These are phyloP conservation scores for Fusarium nurragi DNA, from an alignment of 2,329 filamentous ascomycete species.

Conservation along the genomic window DNA sequence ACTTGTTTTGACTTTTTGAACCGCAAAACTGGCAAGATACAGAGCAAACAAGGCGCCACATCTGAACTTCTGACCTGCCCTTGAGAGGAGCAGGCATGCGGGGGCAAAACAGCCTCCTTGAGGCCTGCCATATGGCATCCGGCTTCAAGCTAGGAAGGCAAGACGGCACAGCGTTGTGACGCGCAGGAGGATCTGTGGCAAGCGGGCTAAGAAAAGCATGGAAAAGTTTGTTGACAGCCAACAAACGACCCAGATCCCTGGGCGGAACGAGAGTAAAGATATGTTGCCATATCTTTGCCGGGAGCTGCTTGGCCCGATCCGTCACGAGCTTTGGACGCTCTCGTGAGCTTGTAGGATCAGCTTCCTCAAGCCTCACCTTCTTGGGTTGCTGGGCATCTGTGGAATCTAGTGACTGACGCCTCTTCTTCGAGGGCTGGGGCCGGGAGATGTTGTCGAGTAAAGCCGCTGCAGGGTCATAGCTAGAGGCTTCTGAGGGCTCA, in stretches of 20 bases:
- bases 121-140: conserved; percentile 75
- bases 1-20: conserved; percentile 47
- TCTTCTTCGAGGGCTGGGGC: conserved; percentile 22
- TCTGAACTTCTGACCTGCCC: conserved; percentile 73
- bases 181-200: conserved; percentile 38
- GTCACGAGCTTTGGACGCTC: conserved; percentile 8
- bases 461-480: conserved; percentile 20
- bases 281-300: conserved; percentile 74
- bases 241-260: conserved; percentile 69
- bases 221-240: conserved; percentile 74
- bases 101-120: conserved; percentile 71
- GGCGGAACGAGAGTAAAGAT: conserved; percentile 75
- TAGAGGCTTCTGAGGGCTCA: conserved; percentile 26
- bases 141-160: conserved; percentile 57
- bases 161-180: conserved; percentile 35
- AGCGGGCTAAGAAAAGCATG: conserved; percentile 66
- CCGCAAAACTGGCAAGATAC: conserved; percentile 74
- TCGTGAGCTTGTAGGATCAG: conserved; percentile 12
- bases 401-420: conserved; percentile 30
- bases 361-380: conserved; percentile 35
- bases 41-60: conserved; percentile 77
- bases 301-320: conserved; percentile 52
- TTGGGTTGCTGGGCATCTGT: conserved; percentile 28
- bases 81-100: conserved; percentile 75
- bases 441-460: conserved; percentile 16